Evolutionary conservation across 116 monocot species (phyloP).

Genomic region (Trichopus zeylanicus): DNA sequence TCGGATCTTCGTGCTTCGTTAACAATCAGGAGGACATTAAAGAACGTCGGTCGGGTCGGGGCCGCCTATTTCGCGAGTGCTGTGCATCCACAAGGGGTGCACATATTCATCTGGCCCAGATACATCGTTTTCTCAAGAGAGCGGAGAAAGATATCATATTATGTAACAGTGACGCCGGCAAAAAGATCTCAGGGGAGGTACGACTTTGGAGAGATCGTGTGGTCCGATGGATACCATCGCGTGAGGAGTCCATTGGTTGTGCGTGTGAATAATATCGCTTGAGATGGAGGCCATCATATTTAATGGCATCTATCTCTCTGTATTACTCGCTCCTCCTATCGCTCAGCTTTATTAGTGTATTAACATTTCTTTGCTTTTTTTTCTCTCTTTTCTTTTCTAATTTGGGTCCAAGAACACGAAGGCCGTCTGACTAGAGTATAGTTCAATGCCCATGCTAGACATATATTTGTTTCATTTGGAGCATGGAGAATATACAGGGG

Average conservation of each 20-base stretch:
- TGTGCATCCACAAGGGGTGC: slow-evolving; percentile 39
- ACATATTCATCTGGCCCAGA: slow-evolving; percentile 28
- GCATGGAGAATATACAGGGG: no score
- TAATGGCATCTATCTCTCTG: no score
- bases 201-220: slow-evolving; percentile 68
- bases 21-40: slow-evolving; percentile 32
- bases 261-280: slow-evolving; percentile 23
- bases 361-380: no score
- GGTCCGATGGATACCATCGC: slow-evolving; percentile 48
- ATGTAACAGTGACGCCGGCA: slow-evolving; percentile 27
- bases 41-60: slow-evolving; percentile 20
- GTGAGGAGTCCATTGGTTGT: slow-evolving; percentile 57
- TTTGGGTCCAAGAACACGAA: no score
- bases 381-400: no score
- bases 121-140: slow-evolving; percentile 24
- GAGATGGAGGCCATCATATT: not conserved
- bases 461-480: no score
- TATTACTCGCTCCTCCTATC: no score
- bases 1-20: slow-evolving; percentile 26
- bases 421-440: no score
- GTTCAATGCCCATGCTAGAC: no score
- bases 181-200: slow-evolving; percentile 33
- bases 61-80: slow-evolving; percentile 30
- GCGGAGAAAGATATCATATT: slow-evolving; percentile 20
- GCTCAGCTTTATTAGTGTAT: no score